phyloP scores from a whole-genome alignment of 768 basidiomycete genomes.

The Boletus eberwhitei region DNA sequence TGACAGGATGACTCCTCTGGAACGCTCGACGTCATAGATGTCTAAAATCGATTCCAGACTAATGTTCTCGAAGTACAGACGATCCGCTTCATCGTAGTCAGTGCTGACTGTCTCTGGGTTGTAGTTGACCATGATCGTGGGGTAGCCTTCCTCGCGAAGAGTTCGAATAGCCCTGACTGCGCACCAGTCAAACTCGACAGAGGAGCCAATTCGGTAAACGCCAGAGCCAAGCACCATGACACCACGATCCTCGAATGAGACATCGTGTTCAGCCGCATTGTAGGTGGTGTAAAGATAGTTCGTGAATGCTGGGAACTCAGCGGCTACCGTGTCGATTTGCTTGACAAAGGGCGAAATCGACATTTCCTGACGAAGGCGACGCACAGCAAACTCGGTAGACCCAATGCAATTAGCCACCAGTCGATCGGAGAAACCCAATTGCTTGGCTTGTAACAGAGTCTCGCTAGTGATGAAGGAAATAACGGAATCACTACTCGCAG shows the following conservation, averaged over 20 bases:
- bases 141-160: conserved; percentile 88
- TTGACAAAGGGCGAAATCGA: conserved; percentile 90
- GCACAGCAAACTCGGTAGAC: conserved; percentile 91
- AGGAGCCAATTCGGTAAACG: conserved; percentile 97
- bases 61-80: conserved; percentile 99
- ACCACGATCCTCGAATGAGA: conserved; percentile 85
- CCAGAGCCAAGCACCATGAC: conserved; percentile 98
- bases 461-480: conserved; percentile 60
- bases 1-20: conserved; percentile 89
- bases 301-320: conserved; percentile 97
- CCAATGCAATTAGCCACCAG: conserved; percentile 80
- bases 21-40: conserved; percentile 89
- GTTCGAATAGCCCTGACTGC: conserved; percentile 97
- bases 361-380: conserved; percentile 81
- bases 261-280: conserved; percentile 92
- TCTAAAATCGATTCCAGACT: conserved; percentile 94
- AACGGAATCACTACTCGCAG: conserved; percentile 49
- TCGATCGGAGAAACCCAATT: conserved; percentile 93
- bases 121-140: conserved; percentile 99
- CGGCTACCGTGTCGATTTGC: conserved; percentile 98
- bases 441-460: conserved; percentile 79
- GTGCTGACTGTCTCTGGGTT: conserved; percentile 99
- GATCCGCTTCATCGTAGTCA: conserved; percentile 98
- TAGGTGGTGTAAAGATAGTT: conserved; percentile 99
- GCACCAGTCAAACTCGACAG: conserved; percentile 99